A percentile compares a stretch with the other conserved stretches of the same genome.
phyloP scores from a whole-genome alignment of 495 filamentous ascomycete species.

The Aspergillus ellipticus region DNA sequence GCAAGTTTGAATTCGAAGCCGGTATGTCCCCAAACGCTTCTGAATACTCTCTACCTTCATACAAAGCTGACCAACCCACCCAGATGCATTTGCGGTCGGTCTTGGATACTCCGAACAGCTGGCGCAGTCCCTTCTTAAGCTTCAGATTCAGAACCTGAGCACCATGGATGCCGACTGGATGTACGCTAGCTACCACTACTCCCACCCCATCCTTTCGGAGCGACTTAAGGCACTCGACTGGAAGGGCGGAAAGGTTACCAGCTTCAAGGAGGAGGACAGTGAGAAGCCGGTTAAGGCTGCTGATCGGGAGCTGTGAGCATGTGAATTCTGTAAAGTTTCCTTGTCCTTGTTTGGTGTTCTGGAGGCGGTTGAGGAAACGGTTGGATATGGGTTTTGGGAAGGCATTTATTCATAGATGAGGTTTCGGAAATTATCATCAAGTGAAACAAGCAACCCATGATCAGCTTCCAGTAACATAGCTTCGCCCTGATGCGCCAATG shows the following conservation, averaged over 20 bases:
- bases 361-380: neutral
- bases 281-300: conserved; percentile 53
- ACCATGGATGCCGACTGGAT: conserved; percentile 98
- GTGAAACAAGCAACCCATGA: conserved; percentile 4
- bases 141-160: conserved; percentile 96
- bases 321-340: conserved; percentile 1
- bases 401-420: neutral
- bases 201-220: conserved; percentile 93
- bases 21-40: conserved; percentile 46
- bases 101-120: conserved; percentile 86
- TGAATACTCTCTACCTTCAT: neutral
- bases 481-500: conserved; percentile 3
- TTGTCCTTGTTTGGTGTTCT: neutral
- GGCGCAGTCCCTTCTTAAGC: conserved; percentile 84
- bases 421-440: neutral
- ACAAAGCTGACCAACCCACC: conserved; percentile 8
- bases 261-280: conserved; percentile 45
- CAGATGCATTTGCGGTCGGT: conserved; percentile 75
- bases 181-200: conserved; percentile 97
- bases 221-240: conserved; percentile 85
- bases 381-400: neutral
- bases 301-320: conserved; percentile 53
- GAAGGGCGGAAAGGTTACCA: conserved; percentile 59
- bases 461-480: neutral
- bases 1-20: conserved; percentile 92